These are phyloP conservation scores for Solanum chacoense DNA, from an alignment of 305 asterid species.

Conservation along the genomic window DNA sequence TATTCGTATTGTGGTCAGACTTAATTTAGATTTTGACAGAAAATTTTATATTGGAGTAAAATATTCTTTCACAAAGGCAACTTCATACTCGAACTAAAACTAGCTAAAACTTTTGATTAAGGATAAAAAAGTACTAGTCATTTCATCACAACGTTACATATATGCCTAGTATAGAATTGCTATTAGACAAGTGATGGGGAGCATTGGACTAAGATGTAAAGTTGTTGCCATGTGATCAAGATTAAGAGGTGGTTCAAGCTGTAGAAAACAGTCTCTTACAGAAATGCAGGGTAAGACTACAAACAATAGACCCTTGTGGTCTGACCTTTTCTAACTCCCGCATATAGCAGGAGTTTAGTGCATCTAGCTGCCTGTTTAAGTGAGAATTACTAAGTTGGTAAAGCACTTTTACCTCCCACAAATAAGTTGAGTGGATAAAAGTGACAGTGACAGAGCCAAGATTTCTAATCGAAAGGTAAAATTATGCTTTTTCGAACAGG, in stretches of 20 bases:
- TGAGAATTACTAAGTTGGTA: neutral
- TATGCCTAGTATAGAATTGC: neutral
- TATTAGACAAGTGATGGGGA: neutral
- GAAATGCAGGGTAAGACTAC: neutral
- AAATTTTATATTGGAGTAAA: neutral
- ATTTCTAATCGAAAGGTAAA: neutral
- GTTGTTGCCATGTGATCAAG: neutral
- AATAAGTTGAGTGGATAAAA: neutral
- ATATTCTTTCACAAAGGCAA: neutral
- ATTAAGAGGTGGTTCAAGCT: neutral
- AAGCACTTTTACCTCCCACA: neutral
- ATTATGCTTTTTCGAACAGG: neutral
- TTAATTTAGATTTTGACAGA: neutral
- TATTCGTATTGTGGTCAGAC: neutral
- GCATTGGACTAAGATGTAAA: neutral
- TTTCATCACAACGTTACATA: neutral
- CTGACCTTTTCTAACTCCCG: neutral
- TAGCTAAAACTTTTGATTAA: neutral
- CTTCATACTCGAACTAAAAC: neutral
- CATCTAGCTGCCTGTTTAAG: neutral
- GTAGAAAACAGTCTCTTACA: fast-evolving
- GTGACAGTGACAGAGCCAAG: neutral
- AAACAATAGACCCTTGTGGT: fast-evolving
- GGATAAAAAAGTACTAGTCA: neutral
- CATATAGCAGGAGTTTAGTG: neutral